Base-by-base conservation (phyloP, 169 alveolate genomes). In the Plasmodium sp. region DNA sequence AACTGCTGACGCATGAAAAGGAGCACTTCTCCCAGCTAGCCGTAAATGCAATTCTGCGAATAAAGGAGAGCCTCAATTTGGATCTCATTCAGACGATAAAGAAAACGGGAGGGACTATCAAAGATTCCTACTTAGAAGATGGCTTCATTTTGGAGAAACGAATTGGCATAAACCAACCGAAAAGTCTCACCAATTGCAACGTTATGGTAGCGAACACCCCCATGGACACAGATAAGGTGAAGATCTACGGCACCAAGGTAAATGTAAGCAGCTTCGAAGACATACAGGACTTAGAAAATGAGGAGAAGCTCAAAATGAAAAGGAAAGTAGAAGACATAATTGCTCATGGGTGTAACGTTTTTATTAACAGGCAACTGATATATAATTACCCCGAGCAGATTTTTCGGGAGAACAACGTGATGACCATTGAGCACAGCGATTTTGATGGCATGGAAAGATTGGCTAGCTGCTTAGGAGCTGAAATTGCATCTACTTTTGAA, bases 401-500 rank as follows among this genome's bases (percentile, higher is more conserved):
- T 33, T 97, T 99, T 96, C 98, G 99, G 75, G 99, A 99, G 51
- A 96, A 97, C 71, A 99, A 99, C 48, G 98, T 99, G 58, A 98
- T 99, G 98, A 99, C 99, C 41, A 99, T 99, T 77, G 99, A 99
- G 96, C 99, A 99, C 93, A 99, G 99, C 58, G 99, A 99, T 96
- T 99, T 99, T 90, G 99, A 99, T 94, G 99, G 99, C 72, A 99
- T 98, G 97, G 99, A 99, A 97, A 98, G 99, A 94, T 98, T 99
- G 81, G 99, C 99, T 14, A 99, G 99, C 12, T 99, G 99, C 22
- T 95, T 99, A 62, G 99, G 99, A 36, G 99, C 99, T 31, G 99
- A 99, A 88, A 99, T 99, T 88, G 98, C 98, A 72, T 99, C 99
- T 27, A 99, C 99, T 9, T 99, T 99, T 97, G 99, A 99, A 84